phyloP scores from a whole-genome alignment of 2,329 filamentous ascomycete genomes.

The Fusarium sp. region DNA sequence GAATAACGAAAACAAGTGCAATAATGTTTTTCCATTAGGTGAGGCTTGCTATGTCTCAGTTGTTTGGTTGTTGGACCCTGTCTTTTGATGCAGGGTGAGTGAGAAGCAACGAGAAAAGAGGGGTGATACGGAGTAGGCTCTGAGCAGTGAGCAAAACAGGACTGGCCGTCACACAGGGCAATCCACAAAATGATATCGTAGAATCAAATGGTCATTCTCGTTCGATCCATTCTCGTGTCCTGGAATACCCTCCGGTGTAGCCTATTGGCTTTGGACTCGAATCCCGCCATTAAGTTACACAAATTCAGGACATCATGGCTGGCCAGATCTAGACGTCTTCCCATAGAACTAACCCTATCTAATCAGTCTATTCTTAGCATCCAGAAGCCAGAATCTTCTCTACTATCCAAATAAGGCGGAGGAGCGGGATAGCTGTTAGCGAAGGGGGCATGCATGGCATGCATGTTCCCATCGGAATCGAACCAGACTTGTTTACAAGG shows the following conservation, averaged over 20 bases:
- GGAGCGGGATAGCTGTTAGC: not conserved
- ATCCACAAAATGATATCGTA: not conserved
- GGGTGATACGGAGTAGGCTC: not conserved
- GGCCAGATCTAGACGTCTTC: not conserved
- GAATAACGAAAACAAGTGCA: not conserved
- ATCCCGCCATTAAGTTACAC: not conserved
- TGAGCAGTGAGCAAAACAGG: not conserved
- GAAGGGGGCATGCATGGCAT: not conserved
- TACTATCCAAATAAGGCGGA: not conserved
- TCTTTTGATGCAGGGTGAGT: not conserved
- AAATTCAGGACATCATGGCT: not conserved
- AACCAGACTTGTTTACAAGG: not conserved
- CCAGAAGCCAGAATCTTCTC: not conserved
- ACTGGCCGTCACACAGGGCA: not conserved
- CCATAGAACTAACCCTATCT: not conserved
- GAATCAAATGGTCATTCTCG: not conserved
- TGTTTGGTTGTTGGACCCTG: not conserved
- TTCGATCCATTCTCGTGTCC: not conserved
- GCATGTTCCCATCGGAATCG: not conserved
- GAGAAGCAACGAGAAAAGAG: not conserved
- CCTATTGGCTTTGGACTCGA: not conserved
- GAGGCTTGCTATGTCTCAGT: slow-evolving; percentile 10
- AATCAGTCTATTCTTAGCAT: not conserved
- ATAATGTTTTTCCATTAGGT: slow-evolving; percentile 11
- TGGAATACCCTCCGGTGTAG: not conserved